Evolutionary conservation across 805 yeast genomes (phyloP), one percentile per base, ranked within the genome.

Genomic region (Zygotorulaspora sp.): DNA sequence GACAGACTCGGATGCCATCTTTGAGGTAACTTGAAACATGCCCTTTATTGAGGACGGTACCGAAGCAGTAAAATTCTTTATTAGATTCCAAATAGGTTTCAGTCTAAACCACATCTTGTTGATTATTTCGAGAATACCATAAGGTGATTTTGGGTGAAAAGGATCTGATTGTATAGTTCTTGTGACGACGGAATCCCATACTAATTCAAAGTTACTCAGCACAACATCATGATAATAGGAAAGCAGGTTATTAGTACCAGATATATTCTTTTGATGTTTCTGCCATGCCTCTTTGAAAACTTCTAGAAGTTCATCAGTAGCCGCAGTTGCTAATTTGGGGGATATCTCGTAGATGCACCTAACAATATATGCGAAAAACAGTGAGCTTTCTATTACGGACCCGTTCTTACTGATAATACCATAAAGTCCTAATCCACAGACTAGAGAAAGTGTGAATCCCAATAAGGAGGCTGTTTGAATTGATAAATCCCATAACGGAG

Each of bases 311-410:
- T 69, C 74, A 25, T 58, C 61, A 20, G 70, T 67, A 0, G 74
- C 72, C 20, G 66, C 67, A 37, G 77, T 75, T 6, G 89, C 81
- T 46, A 90, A 72, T 50, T 84, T 88, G 1, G 97, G 96, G 52
- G 90, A 87, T 3, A 95, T 78, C 57, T 89, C 94, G 61, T 92
- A 92, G 44, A 89, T 78, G 52, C 96, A 87, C 57, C 94, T 83
- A 19, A 92, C 96, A 44, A 90, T 80, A 62, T 92, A 92, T 6
- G 94, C 90, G 57, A 88, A 80, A 52, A 92, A 71, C 41, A 90
- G 65, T 9, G 95, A 83, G 21, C 88, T 75, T 62, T 92, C 98
- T 35, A 89, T 73, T n/a, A 90, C 80, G n/a, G 90, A 80, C 3
- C 97, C 97, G 43, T 75, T 76, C 5, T 82, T 81, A 2, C 90